Base-by-base conservation (phyloP, 768 basidiomycete species). In the Suillus ampliporus region DNA sequence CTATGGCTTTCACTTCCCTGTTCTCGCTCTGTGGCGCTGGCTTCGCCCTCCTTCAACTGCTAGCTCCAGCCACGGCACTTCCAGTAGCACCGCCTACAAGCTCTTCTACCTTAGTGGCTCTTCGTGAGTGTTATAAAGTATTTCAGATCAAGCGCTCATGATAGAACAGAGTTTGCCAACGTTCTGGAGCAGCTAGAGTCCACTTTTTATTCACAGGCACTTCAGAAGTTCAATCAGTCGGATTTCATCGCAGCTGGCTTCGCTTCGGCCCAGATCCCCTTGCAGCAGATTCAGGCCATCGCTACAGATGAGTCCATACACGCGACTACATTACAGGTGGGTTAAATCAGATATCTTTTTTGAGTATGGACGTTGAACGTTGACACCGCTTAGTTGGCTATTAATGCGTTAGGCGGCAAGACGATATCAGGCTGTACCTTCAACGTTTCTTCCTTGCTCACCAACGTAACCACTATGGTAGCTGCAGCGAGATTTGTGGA, bases 121-220 rank as follows among this genome's bases (percentile, higher is more conserved):
- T 88, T 72, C 80, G 89, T 90, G 76, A 68, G 88, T 84, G 15
- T 35, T 40, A 14, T 7, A 23, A 15, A 15, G 54, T 21, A 44
- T 11, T 41, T 2, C 23, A 10, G 8, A 10, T 50, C 21, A 26
- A 56, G 17, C 17, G 2, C 11, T 56, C 17, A 56, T 13, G 23
- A n/a, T 56, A 41, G 10, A 19, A 26, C 61, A 93, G 92, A 87
- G 71, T 93, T 93, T 66, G 90, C 91, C 50, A 79, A 87, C 71
- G 86, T 90, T 54, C 80, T 94, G 48, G 92, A 94, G 72, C 84
- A 88, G 65, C 78, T 93, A 17, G 92, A 93, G 74, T 82, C 82
- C 14, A 68, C 77, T 31, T 93, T 93, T 71, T 94, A 94, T 73
- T 62, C 76, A 2, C 83, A 91, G 69, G 90, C 85, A 17, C 77